Percentiles rank a stretch among this genome's conserved stretches.
Conservation (phyloP, 441 rosid genomes). For the Omphalea diandra region DNA sequence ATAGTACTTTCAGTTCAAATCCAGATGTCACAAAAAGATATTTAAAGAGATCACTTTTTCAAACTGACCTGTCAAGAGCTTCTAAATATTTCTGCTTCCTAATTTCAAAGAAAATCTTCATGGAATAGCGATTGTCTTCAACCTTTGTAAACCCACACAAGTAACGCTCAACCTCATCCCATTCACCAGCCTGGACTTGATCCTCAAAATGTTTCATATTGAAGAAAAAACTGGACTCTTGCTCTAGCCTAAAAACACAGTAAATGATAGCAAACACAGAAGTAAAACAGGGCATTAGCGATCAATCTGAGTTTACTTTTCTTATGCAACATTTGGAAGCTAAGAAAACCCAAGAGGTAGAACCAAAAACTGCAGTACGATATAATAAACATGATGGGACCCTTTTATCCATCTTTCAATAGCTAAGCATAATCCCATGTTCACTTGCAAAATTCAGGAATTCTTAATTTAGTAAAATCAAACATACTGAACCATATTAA, state of each 20-base stretch:
- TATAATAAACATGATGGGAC: background rate
- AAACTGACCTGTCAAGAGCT: constrained; percentile 73
- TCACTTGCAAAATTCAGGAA: background rate
- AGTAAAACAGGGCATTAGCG: constrained; percentile 5
- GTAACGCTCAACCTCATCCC: constrained; percentile 92
- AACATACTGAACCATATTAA: background rate
- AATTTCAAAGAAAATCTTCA: constrained; percentile 85
- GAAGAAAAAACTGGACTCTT: constrained; percentile 88
- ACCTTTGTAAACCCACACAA: constrained; percentile 82
- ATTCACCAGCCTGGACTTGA: constrained; percentile 62
- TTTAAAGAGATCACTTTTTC: background rate
- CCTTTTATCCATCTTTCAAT: background rate
- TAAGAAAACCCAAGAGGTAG: constrained; percentile 1
- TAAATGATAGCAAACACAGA: background rate
- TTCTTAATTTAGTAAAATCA: constrained; percentile 4
- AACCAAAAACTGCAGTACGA: background rate
- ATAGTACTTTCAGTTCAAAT: background rate
- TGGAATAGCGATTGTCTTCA: constrained; percentile 84
- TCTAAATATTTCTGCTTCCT: constrained; percentile 89
- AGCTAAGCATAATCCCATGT: background rate
- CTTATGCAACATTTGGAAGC: constrained; percentile 12
- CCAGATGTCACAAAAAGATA: constrained; percentile 3
- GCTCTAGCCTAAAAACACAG: constrained; percentile 38
- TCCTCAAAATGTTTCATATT: constrained; percentile 86
- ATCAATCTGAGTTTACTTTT: background rate